Evolutionary conservation across 2,329 filamentous ascomycete species (phyloP), one percentile per base, ranked within the genome.

Genomic region (Tolypocladium tundrense): DNA sequence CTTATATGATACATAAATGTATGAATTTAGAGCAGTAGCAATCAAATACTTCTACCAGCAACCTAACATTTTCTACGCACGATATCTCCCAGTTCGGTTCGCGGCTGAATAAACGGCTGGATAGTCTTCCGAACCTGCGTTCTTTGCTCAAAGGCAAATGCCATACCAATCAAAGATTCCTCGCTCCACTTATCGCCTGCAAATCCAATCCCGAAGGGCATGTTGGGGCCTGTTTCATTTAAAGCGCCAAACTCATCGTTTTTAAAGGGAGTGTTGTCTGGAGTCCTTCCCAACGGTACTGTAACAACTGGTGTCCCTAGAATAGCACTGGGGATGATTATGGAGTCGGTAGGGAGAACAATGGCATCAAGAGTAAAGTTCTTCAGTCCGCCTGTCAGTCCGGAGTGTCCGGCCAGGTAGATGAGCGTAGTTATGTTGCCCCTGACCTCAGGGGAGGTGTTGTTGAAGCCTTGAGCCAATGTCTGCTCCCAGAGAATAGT

Each of bases 101-200:
- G 64, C 4, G 72, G 72, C 37, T 63, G 55, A 1, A 72, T 59
- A 41, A 66, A 66, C 2, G 71, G 70, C 35, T 61, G 56, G 6
- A 69, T 58, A 51, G 63, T 62, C 9, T 64, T 55, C 16, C 71
- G 64, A 2, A 65, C 64, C 39, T 62, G 55, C 1, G 71, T 86
- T 63, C 76, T 72, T 72, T 87, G 84, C 73, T 90, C 86, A 69
- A 83, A 88, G 2, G 84, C 85, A 73, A 86, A 89, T 9, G 85
- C 86, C 66, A 84, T 78, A 1, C 81, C 82, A 58, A 88, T 81
- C 60, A 89, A 66, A 19, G 70, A 76, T 59, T 79, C 80, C 68
- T 89, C 86, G 41, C 75, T 79, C 72, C 82, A 88, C 52, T 75
- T 75, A 1, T 67, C 67, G 0, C 85, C 86, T 54, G 87, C 71